Conservation (phyloP, 2,329 filamentous ascomycete genomes). For the Sporothrix phasma region DNA sequence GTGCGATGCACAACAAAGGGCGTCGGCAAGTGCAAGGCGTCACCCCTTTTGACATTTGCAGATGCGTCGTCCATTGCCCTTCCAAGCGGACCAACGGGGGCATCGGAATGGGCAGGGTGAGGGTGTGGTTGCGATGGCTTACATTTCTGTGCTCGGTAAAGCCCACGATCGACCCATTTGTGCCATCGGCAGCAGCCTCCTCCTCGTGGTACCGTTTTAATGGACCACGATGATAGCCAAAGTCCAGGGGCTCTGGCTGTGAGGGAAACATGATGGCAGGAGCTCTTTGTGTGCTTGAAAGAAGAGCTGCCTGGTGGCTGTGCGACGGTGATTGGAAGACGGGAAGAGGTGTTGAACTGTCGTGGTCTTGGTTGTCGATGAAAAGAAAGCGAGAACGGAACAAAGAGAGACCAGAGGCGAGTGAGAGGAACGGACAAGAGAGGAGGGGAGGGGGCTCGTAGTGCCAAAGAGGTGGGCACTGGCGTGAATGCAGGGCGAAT, state of each 20-base stretch:
- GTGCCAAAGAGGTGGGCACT: neutral
- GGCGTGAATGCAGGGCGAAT: neutral
- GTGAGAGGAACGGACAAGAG: neutral
- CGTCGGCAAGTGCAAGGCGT: neutral
- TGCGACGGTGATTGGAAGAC: neutral
- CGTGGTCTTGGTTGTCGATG: neutral
- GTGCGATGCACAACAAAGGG: neutral
- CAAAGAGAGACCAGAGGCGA: neutral
- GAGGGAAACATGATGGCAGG: slow-evolving; percentile 16
- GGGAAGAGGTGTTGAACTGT: too few species aligned
- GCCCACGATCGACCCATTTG: slow-evolving; percentile 28
- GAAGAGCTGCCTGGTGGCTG: neutral
- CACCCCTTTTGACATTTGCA: neutral
- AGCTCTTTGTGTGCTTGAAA: neutral
- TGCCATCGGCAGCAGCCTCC: slow-evolving; percentile 29
- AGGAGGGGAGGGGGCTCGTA: neutral
- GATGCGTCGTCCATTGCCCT: too few species aligned
- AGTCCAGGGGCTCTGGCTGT: slow-evolving; percentile 17
- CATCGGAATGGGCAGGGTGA: neutral
- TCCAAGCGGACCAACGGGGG: neutral
- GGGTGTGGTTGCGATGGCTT: slow-evolving; percentile 20
- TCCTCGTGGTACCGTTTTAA: slow-evolving; percentile 40
- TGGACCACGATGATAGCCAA: slow-evolving; percentile 29
- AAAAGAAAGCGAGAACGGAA: slow-evolving; percentile 1
- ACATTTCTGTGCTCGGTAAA: slow-evolving; percentile 44